Conservation (phyloP, 805 yeast genomes). For the Wickerhamomyces bisporus region DNA sequence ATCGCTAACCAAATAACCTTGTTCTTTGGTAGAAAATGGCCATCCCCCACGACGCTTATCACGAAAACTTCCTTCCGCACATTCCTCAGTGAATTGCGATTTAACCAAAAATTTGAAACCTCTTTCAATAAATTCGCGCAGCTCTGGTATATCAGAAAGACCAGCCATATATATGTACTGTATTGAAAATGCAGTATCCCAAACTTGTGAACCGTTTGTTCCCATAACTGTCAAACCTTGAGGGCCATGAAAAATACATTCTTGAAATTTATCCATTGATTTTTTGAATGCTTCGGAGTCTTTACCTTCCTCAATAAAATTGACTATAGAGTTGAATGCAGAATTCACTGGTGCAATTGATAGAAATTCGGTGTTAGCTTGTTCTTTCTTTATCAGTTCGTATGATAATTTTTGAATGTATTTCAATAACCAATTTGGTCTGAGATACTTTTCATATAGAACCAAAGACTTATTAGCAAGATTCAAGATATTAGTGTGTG, state of each 20-base stretch:
- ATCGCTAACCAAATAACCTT: slow-evolving; percentile 95
- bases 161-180: slow-evolving; percentile 83
- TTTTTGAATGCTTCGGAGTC: slow-evolving; percentile 55
- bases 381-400: slow-evolving; percentile 66
- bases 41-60: slow-evolving; percentile 86
- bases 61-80: slow-evolving; percentile 72
- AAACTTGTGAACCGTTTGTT: slow-evolving; percentile 94
- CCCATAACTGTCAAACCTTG: slow-evolving; percentile 94
- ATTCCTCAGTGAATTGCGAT: slow-evolving; percentile 81
- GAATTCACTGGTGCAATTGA: slow-evolving; percentile 93
- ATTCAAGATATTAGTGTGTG: slow-evolving; percentile 71
- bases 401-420: slow-evolving; percentile 48
- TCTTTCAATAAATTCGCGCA: slow-evolving; percentile 53
- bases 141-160: slow-evolving; percentile 63
- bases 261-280: slow-evolving; percentile 58
- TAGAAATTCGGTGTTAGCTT: slow-evolving; percentile 69
- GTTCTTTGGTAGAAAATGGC: slow-evolving; percentile 94
- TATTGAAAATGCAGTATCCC: slow-evolving; percentile 92
- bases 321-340: slow-evolving; percentile 74
- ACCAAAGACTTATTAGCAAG: slow-evolving; percentile 54
- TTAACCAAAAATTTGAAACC: slow-evolving; percentile 70
- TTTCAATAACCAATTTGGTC: slow-evolving; percentile 70
- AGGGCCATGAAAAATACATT: slow-evolving; percentile 77
- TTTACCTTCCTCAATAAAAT: slow-evolving; percentile 64
- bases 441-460: slow-evolving; percentile 60